These are phyloP conservation scores for Mycosarcoma mackinlayi DNA, from an alignment of 1,284 basidiomycete genomes.

Conservation along the genomic window DNA sequence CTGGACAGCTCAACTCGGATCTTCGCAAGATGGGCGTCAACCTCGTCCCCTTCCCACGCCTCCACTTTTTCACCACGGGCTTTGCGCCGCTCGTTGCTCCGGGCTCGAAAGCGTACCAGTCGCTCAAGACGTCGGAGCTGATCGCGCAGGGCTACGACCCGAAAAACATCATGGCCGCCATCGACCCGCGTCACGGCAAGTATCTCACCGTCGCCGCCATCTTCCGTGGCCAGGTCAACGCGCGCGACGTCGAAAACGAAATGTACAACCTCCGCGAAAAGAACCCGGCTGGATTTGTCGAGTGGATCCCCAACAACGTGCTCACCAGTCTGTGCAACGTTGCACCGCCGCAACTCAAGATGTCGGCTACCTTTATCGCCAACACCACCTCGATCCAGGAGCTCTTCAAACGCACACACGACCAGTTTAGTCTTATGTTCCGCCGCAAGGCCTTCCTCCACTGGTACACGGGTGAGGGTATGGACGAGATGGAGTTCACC, in stretches of 20 bases:
- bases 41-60: conserved; percentile 72
- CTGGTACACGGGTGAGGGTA: conserved; percentile 69
- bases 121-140: conserved; percentile 65
- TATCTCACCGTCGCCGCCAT: conserved; percentile 89
- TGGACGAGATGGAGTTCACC: conserved; percentile 70
- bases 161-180: conserved; percentile 75
- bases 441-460: conserved; percentile 69
- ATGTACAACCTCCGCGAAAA: conserved; percentile 66
- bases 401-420: conserved; percentile 66
- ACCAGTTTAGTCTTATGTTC: conserved; percentile 67
- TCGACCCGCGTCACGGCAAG: conserved; percentile 84
- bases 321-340: conserved; percentile 66
- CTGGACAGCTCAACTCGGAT: conserved; percentile 93
- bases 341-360: conserved; percentile 63
- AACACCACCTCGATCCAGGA: conserved; percentile 68
- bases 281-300: conserved; percentile 63
- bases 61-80: conserved; percentile 68
- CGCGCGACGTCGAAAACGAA: conserved; percentile 70
- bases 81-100: conserved; percentile 67
- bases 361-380: conserved; percentile 68
- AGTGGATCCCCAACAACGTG: conserved; percentile 69
- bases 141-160: conserved; percentile 64
- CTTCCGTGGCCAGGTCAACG: conserved; percentile 74
- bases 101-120: conserved; percentile 72
- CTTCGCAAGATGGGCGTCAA: conserved; percentile 93